Percentiles rank a stretch among this genome's conserved stretches.
Evolutionary conservation across 305 asterid species (phyloP).

Genomic region (Fraxinus sp.): DNA sequence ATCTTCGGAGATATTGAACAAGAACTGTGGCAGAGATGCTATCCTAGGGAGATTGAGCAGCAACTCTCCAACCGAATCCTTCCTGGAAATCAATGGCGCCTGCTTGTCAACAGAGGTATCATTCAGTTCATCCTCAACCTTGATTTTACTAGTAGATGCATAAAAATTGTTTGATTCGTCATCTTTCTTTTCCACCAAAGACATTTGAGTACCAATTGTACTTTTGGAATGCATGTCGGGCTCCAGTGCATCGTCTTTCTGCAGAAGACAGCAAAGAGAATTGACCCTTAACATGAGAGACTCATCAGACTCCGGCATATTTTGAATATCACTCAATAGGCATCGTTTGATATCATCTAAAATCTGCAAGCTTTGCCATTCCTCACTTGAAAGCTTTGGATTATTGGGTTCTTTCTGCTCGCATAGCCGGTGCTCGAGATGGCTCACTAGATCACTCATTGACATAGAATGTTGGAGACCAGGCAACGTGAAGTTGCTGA

Average conservation of each 20-base stretch:
- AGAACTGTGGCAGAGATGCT: conserved; percentile 51
- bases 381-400: conserved; percentile 64
- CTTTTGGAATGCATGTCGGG: conserved; percentile 22
- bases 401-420: conserved; percentile 57
- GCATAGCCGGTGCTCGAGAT: conserved; percentile 69
- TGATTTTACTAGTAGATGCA: conserved; percentile 17
- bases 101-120: conserved; percentile 29
- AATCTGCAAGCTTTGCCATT: conserved; percentile 43
- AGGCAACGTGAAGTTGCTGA: conserved; percentile 62
- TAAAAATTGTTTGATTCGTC: conserved; percentile 23
- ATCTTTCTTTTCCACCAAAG: conserved; percentile 28
- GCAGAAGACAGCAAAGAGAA: conserved; percentile 51
- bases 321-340: conserved; percentile 38
- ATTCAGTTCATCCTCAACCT: conserved; percentile 19
- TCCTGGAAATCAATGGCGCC: conserved; percentile 39
- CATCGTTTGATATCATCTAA: not conserved
- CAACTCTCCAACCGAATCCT: conserved; percentile 50
- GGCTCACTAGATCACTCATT: conserved; percentile 79
- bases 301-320: conserved; percentile 60
- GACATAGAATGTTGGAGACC: conserved; percentile 81
- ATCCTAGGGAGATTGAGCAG: conserved; percentile 46
- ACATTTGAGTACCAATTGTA: conserved; percentile 23
- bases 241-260: conserved; percentile 31
- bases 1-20: conserved; percentile 44
- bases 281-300: conserved; percentile 73